A percentile compares a stretch with the other conserved stretches of the same genome.
Evolutionary conservation across 768 basidiomycete species (phyloP).

Genomic region (Macrolepiota dolichaula): DNA sequence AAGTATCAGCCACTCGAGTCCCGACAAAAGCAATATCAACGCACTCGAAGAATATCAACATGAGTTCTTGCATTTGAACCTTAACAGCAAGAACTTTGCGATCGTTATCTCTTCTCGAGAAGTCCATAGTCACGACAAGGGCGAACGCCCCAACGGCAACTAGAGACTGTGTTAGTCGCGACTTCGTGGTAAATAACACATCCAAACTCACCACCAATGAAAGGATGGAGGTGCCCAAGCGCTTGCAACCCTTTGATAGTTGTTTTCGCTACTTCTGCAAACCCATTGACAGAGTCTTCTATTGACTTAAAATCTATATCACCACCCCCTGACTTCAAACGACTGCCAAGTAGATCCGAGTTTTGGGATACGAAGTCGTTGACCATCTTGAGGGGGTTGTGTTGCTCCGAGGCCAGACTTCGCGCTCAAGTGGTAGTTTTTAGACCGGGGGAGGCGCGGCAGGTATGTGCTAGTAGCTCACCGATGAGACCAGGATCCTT

Average conservation of each 20-base stretch:
- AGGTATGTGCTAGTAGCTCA: not conserved
- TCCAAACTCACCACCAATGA: constrained; percentile 27
- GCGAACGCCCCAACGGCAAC: constrained; percentile 49
- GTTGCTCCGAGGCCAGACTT: not conserved
- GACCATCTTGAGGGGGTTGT: constrained; percentile 9
- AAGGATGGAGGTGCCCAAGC: constrained; percentile 31
- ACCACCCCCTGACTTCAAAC: not conserved
- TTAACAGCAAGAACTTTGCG: constrained; percentile 42
- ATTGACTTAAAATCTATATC: constrained; percentile 15
- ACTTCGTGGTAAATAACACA: not conserved
- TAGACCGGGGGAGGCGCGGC: not conserved
- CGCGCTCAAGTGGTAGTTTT: not conserved
- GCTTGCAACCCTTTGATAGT: constrained; percentile 27
- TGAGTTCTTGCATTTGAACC: constrained; percentile 46
- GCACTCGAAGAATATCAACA: constrained; percentile 41
- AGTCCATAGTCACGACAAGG: constrained; percentile 42
- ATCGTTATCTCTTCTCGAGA: constrained; percentile 49
- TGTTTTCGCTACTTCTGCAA: constrained; percentile 26
- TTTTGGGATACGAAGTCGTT: constrained; percentile 15
- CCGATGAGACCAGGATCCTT: constrained; percentile 6
- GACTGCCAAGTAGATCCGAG: constrained; percentile 5
- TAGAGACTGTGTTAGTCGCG: not conserved
- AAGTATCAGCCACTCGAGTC: not conserved
- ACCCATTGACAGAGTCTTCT: constrained; percentile 27
- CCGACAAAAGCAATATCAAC: constrained; percentile 13